Percentiles rank a stretch among this genome's conserved stretches.
Evolutionary conservation across 768 basidiomycete genomes (phyloP).

Genomic region (Fistulinella prunicolor): DNA sequence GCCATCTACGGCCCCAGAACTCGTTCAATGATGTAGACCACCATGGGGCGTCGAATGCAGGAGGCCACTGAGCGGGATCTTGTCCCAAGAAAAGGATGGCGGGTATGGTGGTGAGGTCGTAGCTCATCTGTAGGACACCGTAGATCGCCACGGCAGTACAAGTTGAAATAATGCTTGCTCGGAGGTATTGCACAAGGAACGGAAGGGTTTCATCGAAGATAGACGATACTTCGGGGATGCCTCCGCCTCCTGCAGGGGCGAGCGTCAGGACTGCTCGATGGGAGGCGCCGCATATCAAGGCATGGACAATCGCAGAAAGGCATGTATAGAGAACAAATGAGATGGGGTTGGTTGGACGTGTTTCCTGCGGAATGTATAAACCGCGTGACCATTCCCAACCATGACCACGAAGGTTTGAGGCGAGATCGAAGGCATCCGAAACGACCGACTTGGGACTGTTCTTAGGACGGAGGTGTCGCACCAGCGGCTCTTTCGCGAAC

Average conservation of each 20-base stretch:
- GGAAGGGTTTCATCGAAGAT: slow-evolving; percentile 36
- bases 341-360: slow-evolving; percentile 36
- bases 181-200: slow-evolving; percentile 24
- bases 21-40: slow-evolving; percentile 34
- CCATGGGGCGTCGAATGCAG: slow-evolving; percentile 34
- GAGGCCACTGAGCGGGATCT: slow-evolving; percentile 33
- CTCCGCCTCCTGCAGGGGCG: slow-evolving; percentile 34
- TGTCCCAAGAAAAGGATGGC: slow-evolving; percentile 29
- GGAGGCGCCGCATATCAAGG: slow-evolving; percentile 43
- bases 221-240: slow-evolving; percentile 18
- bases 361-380: slow-evolving; percentile 33
- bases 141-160: slow-evolving; percentile 45
- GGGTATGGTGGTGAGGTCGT: slow-evolving; percentile 22
- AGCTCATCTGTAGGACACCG: slow-evolving; percentile 38
- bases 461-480: slow-evolving; percentile 11
- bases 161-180: slow-evolving; percentile 43
- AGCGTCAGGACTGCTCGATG: slow-evolving; percentile 48
- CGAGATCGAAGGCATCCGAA: slow-evolving; percentile 49
- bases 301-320: slow-evolving; percentile 31
- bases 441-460: not conserved
- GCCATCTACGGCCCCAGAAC: slow-evolving; percentile 41
- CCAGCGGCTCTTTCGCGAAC: slow-evolving; percentile 7
- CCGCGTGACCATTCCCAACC: slow-evolving; percentile 59
- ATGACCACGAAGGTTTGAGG: slow-evolving; percentile 49
- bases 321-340: slow-evolving; percentile 39